Base-by-base conservation (phyloP, 176 grass and related monocot genomes). In the Pharus latifolius region DNA sequence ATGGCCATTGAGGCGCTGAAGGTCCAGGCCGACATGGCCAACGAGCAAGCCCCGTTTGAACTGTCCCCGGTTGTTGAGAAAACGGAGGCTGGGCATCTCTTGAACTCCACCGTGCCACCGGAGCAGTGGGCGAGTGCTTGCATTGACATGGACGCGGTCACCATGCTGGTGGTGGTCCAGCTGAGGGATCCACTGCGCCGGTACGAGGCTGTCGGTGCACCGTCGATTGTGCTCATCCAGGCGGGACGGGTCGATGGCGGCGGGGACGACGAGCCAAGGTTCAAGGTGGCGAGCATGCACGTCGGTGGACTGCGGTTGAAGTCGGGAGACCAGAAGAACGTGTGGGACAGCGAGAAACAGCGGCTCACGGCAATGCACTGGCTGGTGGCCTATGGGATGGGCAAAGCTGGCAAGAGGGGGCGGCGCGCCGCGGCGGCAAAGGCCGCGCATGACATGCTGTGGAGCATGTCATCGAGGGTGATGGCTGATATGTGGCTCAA, bases 401-500 rank as follows among this genome's bases (percentile, higher is more conserved):
- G 84, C 55, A 99, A 94, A 72, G 83, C 55, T 19, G 76, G 78
- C 43, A 78, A 35, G 65, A 99, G 88, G 87, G 76, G 73, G 25
- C 49, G 2, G 26, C 16, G 9, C n/a, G 27, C 50, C 26, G 66
- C 49, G 13, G 43, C 74, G 1, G 71, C 51, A 33, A 91, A 88
- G 80, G 55, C 29, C 12, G 74, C 73, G 1, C 49, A 80, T 2
- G 90, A 94, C 28, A 77, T 75, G 67, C 40, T 99, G 1, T 94
- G 89, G 90, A 94, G 95, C 73, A 88, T 94, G 73, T 91, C 95
- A 65, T 91, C 95, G 46, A 82, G 90, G 53, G 69, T 99, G 49
- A 88, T 99, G 84, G 95, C 95, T 24, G 95, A 91, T 41, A 99
- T 99, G 87, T 99, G 95, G 95, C 87, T 99, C 24, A 94, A 77